Percentiles rank a stretch among this genome's conserved stretches.
These are phyloP conservation scores for Metschnikowia proteae DNA, from an alignment of 805 yeast species.

Conservation along the genomic window DNA sequence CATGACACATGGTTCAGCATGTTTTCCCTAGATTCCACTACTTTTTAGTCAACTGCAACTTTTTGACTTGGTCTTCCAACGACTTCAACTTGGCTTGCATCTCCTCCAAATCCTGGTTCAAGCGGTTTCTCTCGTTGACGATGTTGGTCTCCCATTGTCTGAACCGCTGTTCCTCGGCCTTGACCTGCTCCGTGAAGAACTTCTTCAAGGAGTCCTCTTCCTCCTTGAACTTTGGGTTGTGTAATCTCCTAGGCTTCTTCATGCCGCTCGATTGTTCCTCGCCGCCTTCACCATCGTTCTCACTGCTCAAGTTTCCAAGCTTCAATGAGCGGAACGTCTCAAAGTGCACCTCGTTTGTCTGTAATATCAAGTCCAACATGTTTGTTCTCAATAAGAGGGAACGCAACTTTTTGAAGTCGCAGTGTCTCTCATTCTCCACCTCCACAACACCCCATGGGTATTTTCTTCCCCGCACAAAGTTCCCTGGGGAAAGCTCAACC, in stretches of 20 bases:
- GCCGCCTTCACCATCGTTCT: slow-evolving; percentile 21
- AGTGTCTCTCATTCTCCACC: slow-evolving; percentile 80
- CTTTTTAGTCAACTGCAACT: slow-evolving; percentile 41
- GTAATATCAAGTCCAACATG: slow-evolving; percentile 73
- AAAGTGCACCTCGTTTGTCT: slow-evolving; percentile 79
- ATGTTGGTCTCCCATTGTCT: slow-evolving; percentile 98
- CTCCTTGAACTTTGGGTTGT: slow-evolving; percentile 90
- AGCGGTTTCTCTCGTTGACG: slow-evolving; percentile 88
- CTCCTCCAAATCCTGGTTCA: slow-evolving; percentile 90
- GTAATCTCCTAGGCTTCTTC: slow-evolving; percentile 53
- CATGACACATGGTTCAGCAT: neutral
- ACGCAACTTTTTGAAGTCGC: slow-evolving; percentile 82
- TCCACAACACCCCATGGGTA: slow-evolving; percentile 92
- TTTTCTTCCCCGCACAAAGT: slow-evolving; percentile 69
- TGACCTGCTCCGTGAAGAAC: slow-evolving; percentile 92
- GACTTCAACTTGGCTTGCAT: slow-evolving; percentile 73
- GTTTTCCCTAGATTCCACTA: slow-evolving; percentile 5
- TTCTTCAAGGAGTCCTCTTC: slow-evolving; percentile 93
- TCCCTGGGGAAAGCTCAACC: slow-evolving; percentile 60
- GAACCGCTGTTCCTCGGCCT: slow-evolving; percentile 93
- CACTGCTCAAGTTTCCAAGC: slow-evolving; percentile 45
- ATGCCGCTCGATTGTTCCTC: slow-evolving; percentile 23
- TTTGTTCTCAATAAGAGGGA: slow-evolving; percentile 75
- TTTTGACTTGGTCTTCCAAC: slow-evolving; percentile 72
- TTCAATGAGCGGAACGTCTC: slow-evolving; percentile 73